Evolutionary conservation across 768 basidiomycete genomes (phyloP), one percentile per base, ranked within the genome.

Genomic region (Panellus pusillus): DNA sequence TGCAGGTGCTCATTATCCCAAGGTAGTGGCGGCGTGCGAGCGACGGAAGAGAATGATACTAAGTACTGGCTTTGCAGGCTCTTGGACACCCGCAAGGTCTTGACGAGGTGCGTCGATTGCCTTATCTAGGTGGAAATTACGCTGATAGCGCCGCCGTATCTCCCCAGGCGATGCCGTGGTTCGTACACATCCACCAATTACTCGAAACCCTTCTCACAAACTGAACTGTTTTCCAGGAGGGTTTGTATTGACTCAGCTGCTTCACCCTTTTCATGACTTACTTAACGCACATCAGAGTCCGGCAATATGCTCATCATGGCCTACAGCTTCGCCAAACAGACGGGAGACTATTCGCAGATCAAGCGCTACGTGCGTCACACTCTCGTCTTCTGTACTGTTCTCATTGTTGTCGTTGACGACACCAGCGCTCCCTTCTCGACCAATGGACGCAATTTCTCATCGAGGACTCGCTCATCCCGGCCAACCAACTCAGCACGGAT

Each of bases 281-380:
- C 1, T 44, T 38, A 42, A 42, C 13, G n/a, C 13, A 15, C 27
- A 15, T 44, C 32, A 84, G 87, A 88, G 68, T 83, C 82, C 52
- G 87, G 84, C 14, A 87, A 89, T 62, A 86, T 87, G 83, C 70
- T 88, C 6, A 86, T 87, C 66, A 86, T 87, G 85, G 74, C 83
- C 1, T 70, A 86, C 47, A 80, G 79, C 57, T 83, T 86, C 60
- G 79, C 79, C 2, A 82, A 81, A 54, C 76, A 71, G 58, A 74
- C 80, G 0, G 70, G 72, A 13, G 82, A 86, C 59, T 65, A 49
- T n/a, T 79, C 80, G 1, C 76, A 83, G 44, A 62, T 87, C 44
- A 61, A 47, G 15, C 64, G 67, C 60, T 82, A 79, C 70, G 82
- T 72, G 65, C 47, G 60, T 72, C 64, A 68, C 47, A 44, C 39